These are phyloP conservation scores for Coemansia sp. DNA, from an alignment of 192 early-diverging fungal species.

Conservation along the genomic window DNA sequence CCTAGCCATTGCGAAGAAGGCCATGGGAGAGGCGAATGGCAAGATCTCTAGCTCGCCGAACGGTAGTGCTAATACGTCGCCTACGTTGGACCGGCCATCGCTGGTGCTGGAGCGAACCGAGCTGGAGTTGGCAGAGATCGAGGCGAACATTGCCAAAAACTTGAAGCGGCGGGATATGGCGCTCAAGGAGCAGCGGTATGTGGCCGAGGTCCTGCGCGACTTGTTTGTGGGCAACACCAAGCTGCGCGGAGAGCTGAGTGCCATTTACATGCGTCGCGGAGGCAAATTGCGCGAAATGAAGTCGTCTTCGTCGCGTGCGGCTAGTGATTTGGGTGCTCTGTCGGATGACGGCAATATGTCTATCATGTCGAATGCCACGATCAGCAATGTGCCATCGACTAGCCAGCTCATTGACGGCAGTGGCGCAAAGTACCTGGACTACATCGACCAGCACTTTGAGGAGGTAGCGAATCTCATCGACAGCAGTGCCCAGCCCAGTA, in stretches of 20 bases:
- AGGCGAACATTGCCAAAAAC: slow-evolving; percentile 13
- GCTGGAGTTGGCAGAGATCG: slow-evolving; percentile 10
- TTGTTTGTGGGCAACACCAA: slow-evolving; percentile 28
- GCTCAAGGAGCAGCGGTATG: slow-evolving; percentile 32
- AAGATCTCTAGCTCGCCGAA: not conserved
- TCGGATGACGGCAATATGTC: slow-evolving; percentile 34
- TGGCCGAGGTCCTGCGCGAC: slow-evolving; percentile 35
- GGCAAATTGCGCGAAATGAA: slow-evolving; percentile 35
- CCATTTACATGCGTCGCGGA: slow-evolving; percentile 28
- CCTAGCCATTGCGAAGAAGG: not conserved
- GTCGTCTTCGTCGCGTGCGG: slow-evolving; percentile 5
- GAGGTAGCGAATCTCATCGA: slow-evolving; percentile 43
- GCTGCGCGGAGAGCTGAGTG: slow-evolving; percentile 34
- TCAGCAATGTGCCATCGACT: slow-evolving; percentile 36
- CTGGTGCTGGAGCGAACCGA: slow-evolving; percentile 1
- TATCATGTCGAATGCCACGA: slow-evolving; percentile 21
- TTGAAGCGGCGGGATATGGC: slow-evolving; percentile 17
- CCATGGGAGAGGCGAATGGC: not conserved
- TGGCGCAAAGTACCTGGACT: slow-evolving; percentile 16
- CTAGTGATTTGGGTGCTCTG: slow-evolving; percentile 10
- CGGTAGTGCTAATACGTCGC: slow-evolving; percentile 12
- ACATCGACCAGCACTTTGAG: slow-evolving; percentile 42
- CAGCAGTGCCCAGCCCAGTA: slow-evolving; percentile 13
- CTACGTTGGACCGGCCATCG: slow-evolving; percentile 9
- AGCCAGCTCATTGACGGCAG: slow-evolving; percentile 46